These are phyloP conservation scores for Ophiorrhiza pumila DNA, from an alignment of 257 asterid species.

Conservation along the genomic window DNA sequence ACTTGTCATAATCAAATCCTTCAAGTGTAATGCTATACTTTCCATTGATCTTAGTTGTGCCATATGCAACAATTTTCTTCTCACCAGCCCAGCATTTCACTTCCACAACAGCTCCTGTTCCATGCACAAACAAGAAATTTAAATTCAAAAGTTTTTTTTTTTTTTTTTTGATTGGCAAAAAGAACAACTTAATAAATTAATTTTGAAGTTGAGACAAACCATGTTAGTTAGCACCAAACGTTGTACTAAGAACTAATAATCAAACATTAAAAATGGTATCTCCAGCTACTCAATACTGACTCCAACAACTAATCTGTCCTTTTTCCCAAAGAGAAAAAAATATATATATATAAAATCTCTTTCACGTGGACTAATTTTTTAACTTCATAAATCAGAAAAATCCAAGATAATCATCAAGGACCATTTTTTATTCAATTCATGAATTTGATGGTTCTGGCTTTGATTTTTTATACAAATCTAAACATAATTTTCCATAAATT, in stretches of 20 bases:
- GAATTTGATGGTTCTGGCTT: neutral
- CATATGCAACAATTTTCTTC: constrained; percentile 54
- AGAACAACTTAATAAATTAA: neutral
- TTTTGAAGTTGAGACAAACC: neutral
- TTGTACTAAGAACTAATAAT: neutral
- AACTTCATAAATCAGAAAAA: neutral
- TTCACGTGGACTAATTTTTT: neutral
- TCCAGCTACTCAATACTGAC: neutral
- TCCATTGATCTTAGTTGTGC: constrained; percentile 67
- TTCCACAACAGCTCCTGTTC: constrained; percentile 71
- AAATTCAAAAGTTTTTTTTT: neutral
- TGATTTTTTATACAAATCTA: too few relatives aligned
- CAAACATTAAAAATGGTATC: neutral
- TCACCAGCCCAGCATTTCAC: constrained; percentile 59
- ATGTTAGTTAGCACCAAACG: neutral
- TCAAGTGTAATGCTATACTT: constrained; percentile 47
- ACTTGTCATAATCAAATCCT: constrained; percentile 51
- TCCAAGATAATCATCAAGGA: neutral
- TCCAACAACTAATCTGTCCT: neutral
- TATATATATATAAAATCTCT: neutral
- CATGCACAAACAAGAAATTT: constrained; percentile 4
- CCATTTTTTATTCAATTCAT: neutral
- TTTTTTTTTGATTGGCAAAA: neutral
- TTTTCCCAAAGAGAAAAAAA: neutral
- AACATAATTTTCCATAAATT: neutral